Conservation (phyloP, 345 rosid species). For the Anastatica hierochuntica region DNA sequence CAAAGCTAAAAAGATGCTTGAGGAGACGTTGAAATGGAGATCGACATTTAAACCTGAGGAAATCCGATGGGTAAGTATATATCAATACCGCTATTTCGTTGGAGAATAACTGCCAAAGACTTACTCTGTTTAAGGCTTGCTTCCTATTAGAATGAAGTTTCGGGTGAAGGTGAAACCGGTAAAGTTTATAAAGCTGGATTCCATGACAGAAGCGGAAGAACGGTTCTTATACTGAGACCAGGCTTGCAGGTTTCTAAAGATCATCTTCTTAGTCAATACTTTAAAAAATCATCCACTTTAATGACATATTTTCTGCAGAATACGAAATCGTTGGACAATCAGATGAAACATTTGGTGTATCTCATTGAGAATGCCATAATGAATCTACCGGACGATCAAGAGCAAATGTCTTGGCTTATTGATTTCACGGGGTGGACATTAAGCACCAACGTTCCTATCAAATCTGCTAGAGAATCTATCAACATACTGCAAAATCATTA, state of each 20-base stretch:
- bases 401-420: conserved; percentile 89
- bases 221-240: conserved; percentile 82
- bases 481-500: conserved; percentile 78
- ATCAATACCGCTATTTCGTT: background rate
- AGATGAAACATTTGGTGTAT: conserved; percentile 75
- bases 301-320: too few relatives aligned
- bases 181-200: conserved; percentile 77
- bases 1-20: conserved; percentile 76
- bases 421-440: conserved; percentile 89
- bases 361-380: conserved; percentile 83
- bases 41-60: conserved; percentile 73
- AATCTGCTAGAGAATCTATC: conserved; percentile 66
- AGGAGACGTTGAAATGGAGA: conserved; percentile 76
- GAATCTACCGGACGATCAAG: conserved; percentile 85
- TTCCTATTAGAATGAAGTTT: conserved; percentile 52
- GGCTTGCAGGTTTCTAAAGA: conserved; percentile 56
- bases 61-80: conserved; percentile 62
- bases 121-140: background rate
- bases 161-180: conserved; percentile 88
- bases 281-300: too few relatives aligned
- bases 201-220: conserved; percentile 72
- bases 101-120: background rate
- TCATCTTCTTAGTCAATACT: background rate
- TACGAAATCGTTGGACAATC: conserved; percentile 55
- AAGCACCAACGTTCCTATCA: conserved; percentile 58